Percentiles rank a stretch among this genome's conserved stretches.
These are phyloP conservation scores for Cydonia oblonga DNA, from an alignment of 331 rosid species.

Conservation along the genomic window DNA sequence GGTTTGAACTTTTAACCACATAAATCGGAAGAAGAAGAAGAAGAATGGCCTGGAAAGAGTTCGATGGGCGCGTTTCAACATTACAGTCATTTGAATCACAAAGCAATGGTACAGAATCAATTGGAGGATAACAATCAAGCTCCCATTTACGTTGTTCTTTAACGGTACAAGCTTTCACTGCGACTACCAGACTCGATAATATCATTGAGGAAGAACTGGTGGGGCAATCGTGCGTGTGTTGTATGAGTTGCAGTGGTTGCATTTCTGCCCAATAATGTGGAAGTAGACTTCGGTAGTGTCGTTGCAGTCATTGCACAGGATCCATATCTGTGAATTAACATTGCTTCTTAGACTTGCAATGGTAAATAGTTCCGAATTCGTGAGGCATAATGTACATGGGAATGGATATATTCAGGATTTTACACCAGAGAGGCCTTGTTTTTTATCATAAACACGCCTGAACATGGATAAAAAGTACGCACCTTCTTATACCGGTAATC, in stretches of 20 bases:
- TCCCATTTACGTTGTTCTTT: background rate
- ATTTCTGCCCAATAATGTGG: conserved; percentile 80
- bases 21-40: conserved; percentile 29
- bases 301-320: conserved; percentile 81
- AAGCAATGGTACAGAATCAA: conserved; percentile 15
- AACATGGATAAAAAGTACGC: conserved; percentile 8
- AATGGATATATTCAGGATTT: background rate
- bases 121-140: background rate
- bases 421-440: background rate
- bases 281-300: conserved; percentile 72
- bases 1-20: conserved; percentile 6
- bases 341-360: conserved; percentile 3
- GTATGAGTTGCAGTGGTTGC: conserved; percentile 77
- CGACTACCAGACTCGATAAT: background rate
- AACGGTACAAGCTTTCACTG: conserved; percentile 5
- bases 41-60: conserved; percentile 7
- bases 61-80: conserved; percentile 5
- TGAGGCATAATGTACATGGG: background rate
- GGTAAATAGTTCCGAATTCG: background rate
- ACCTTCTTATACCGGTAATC: conserved; percentile 73
- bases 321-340: conserved; percentile 64
- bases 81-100: conserved; percentile 9
- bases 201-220: conserved; percentile 71
- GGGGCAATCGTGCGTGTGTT: conserved; percentile 74
- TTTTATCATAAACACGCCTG: background rate